phyloP scores from a whole-genome alignment of 1,139 yeast species.

The Pichia sp. region DNA sequence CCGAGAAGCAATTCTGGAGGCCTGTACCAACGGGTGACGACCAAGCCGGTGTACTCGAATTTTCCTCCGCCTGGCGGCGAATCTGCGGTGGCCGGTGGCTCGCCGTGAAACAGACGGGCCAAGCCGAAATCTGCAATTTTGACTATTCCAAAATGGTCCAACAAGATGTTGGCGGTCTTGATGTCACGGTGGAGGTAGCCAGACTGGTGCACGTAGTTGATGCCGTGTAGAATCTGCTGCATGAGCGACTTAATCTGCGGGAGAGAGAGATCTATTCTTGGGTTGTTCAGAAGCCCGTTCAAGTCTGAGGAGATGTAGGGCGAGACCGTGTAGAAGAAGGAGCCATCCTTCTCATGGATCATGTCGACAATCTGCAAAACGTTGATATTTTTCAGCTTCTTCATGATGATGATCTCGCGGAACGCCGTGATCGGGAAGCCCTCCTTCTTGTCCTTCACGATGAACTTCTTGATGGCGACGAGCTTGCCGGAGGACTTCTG shows the following conservation, averaged over 20 bases:
- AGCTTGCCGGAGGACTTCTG: slow-evolving; percentile 45
- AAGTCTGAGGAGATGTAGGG: slow-evolving; percentile 94
- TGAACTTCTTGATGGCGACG: slow-evolving; percentile 82
- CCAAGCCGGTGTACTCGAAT: slow-evolving; percentile 78
- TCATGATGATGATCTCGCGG: slow-evolving; percentile 84
- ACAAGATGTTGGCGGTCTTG: slow-evolving; percentile 86
- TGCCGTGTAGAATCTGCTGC: slow-evolving; percentile 73
- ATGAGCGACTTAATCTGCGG: slow-evolving; percentile 80
- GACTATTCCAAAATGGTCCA: slow-evolving; percentile 70
- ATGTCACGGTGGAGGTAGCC: slow-evolving; percentile 83
- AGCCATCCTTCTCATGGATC: slow-evolving; percentile 61
- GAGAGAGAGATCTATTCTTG: slow-evolving; percentile 55
- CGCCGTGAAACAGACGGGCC: slow-evolving; percentile 77
- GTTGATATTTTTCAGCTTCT: slow-evolving; percentile 63
- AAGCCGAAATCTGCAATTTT: slow-evolving; percentile 93
- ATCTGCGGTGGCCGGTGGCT: slow-evolving; percentile 44
- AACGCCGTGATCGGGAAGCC: slow-evolving; percentile 95
- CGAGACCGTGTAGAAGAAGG: slow-evolving; percentile 76
- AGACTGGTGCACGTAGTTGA: slow-evolving; percentile 73
- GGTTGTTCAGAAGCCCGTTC: slow-evolving; percentile 87
- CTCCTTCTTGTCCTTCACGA: slow-evolving; percentile 80
- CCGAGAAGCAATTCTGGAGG: slow-evolving; percentile 92
- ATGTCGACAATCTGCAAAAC: slow-evolving; percentile 78
- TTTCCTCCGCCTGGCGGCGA: slow-evolving; percentile 69
- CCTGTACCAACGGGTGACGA: slow-evolving; percentile 95